These are phyloP conservation scores for Umbelopsis vinacea DNA, from an alignment of 192 early-diverging fungal species.

Conservation along the genomic window DNA sequence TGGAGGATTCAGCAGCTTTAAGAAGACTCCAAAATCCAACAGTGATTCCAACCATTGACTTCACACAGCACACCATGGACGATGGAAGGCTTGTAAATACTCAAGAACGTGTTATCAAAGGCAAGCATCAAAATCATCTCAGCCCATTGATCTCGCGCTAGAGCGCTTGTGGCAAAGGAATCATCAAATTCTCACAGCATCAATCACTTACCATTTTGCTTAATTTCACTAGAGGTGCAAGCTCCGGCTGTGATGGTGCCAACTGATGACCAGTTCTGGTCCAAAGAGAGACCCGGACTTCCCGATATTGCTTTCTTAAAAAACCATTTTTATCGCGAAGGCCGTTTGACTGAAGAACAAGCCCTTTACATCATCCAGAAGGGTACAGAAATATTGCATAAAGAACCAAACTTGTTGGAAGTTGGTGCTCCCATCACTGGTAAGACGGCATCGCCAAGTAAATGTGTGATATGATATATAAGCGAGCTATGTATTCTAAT, in stretches of 20 bases:
- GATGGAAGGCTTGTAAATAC: conserved; percentile 77
- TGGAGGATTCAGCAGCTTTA: conserved; percentile 27
- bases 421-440: conserved; percentile 92
- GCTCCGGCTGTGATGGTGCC: conserved; percentile 55
- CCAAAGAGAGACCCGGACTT: conserved; percentile 60
- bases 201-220: conserved; percentile 15
- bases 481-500: background rate
- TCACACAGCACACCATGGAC: conserved; percentile 76
- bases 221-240: conserved; percentile 50
- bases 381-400: conserved; percentile 78
- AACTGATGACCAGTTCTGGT: conserved; percentile 57
- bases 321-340: conserved; percentile 92
- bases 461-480: background rate
- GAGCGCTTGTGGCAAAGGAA: background rate
- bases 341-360: conserved; percentile 89
- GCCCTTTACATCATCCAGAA: conserved; percentile 86
- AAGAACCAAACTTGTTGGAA: conserved; percentile 86
- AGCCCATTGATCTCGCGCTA: background rate
- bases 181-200: conserved; percentile 3
- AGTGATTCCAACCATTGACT: conserved; percentile 69
- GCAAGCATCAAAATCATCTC: conserved; percentile 40
- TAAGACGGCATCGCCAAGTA: conserved; percentile 31
- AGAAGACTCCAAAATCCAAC: conserved; percentile 48
- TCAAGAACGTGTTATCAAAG: conserved; percentile 76
- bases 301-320: conserved; percentile 87